phyloP scores from a whole-genome alignment of 192 early-diverging fungal species.

The Funneliformis geosporum region DNA sequence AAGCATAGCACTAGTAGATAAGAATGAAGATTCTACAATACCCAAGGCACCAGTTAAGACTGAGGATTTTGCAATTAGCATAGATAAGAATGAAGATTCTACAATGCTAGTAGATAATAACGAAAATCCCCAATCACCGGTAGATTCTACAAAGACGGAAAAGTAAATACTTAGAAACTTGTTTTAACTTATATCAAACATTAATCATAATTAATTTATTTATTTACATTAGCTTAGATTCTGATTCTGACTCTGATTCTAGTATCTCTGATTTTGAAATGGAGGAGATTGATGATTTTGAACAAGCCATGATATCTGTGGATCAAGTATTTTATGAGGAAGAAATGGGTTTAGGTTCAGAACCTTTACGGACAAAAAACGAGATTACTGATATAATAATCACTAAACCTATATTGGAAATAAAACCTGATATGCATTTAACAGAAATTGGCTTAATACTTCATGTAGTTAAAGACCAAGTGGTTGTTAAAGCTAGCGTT shows the following conservation, averaged over 20 bases:
- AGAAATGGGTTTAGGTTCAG: background rate
- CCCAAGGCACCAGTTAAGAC: no score
- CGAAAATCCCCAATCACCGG: no score
- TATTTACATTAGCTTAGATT: background rate
- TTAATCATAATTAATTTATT: background rate
- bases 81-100: no score
- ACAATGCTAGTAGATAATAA: no score
- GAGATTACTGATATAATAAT: conserved; percentile 60
- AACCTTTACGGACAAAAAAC: conserved; percentile 54
- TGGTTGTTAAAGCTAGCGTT: conserved; percentile 63
- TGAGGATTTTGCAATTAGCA: no score
- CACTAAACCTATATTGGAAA: conserved; percentile 44
- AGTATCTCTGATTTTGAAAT: background rate
- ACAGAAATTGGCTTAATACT: conserved; percentile 65
- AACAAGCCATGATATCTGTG: background rate
- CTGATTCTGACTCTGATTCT: background rate
- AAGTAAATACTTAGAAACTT: background rate
- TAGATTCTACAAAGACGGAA: background rate
- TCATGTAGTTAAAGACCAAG: conserved; percentile 67
- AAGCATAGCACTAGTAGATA: no score
- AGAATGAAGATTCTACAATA: no score
- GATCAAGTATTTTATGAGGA: background rate
- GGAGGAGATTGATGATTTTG: background rate
- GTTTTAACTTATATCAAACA: background rate
- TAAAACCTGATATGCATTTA: conserved; percentile 53